Base-by-base conservation (phyloP, 1,139 yeast species). In the Diutina pseudorugosa region DNA sequence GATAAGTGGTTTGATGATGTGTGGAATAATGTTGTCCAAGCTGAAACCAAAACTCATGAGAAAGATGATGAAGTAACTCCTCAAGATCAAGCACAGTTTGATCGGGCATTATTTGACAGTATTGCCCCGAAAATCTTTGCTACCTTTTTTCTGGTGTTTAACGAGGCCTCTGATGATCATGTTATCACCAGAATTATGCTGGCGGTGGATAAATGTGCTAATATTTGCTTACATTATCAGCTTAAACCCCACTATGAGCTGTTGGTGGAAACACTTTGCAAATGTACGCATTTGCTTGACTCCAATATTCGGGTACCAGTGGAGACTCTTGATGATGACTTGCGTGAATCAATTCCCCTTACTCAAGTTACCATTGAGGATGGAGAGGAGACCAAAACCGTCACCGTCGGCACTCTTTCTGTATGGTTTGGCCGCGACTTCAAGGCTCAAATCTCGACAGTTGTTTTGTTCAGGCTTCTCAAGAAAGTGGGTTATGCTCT, bases 1-100 rank as follows among this genome's bases (percentile, higher is more conserved):
- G 83, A 82, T 50, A 90, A 86, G 62, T 85, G 96, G 82, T 93
- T 91, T 68, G 98, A 91, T 63, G 93, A 87, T 62, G 82, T 85
- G 18, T 94, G 99, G 99, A 85, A 86, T 60, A 86, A 87, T 57
- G 69, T 89, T 58, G 79, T 91, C 9, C 47, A 41, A 8, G 27
- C 41, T 4, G 42, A 47, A 47, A 41, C 27, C n/a, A 7, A 55
- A 61, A 4, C 55, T 51, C 42, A 50, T 55, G 4, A 27, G 50
- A 1, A 11, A 12, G 49, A 53, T 2, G 61, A 62, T 1, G 60
- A 61, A 4, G 66, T 67, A 27, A 11, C 20, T 9, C 23, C 18
- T 16, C 57, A 60, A 1, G 65, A 62, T 12, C 57, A 70, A 23
- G 66, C 72, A 56, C 70, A 70, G 43, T 87, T 84, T 62, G 96